A percentile compares a stretch with the other conserved stretches of the same genome.
phyloP scores from a whole-genome alignment of 2,329 filamentous ascomycete species.

The Pseudogymnoascus verrucosus region DNA sequence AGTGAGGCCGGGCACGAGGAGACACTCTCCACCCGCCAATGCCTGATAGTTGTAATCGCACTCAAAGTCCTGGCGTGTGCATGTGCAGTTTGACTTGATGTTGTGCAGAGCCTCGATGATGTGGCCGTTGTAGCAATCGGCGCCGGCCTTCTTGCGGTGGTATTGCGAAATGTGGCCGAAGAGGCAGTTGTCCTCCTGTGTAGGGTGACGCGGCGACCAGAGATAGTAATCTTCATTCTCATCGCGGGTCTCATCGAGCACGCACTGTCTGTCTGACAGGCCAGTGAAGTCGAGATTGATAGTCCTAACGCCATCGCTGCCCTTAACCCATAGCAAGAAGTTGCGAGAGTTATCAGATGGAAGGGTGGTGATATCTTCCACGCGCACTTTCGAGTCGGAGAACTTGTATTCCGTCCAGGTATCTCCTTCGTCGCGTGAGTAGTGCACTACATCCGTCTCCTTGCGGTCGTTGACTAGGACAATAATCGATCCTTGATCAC shows the following conservation, averaged over 20 bases:
- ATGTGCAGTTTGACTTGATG: conserved; percentile 68
- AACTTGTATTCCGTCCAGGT: conserved; percentile 75
- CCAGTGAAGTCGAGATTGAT: conserved; percentile 86
- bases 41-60: conserved; percentile 95
- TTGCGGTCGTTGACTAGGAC: conserved; percentile 71
- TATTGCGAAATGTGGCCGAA: conserved; percentile 90
- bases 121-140: conserved; percentile 74
- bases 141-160: conserved; percentile 76
- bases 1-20: conserved; percentile 63
- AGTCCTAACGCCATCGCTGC: conserved; percentile 51
- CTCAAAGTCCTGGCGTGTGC: conserved; percentile 80
- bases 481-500: conserved; percentile 88
- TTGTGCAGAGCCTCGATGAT: conserved; percentile 63
- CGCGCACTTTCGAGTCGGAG: conserved; percentile 57
- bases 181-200: conserved; percentile 70
- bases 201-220: conserved; percentile 81
- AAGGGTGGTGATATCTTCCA: conserved; percentile 78
- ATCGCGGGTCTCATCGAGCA: conserved; percentile 52
- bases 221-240: conserved; percentile 68
- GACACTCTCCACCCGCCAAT: conserved; percentile 67
- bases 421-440: conserved; percentile 72
- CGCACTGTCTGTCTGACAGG: conserved; percentile 65
- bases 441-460: conserved; percentile 62
- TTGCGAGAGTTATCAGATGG: conserved; percentile 84
- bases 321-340: conserved; percentile 80